Evolutionary conservation across 2,329 filamentous ascomycete genomes (phyloP).

Genomic region (Apiospora pterosperma): DNA sequence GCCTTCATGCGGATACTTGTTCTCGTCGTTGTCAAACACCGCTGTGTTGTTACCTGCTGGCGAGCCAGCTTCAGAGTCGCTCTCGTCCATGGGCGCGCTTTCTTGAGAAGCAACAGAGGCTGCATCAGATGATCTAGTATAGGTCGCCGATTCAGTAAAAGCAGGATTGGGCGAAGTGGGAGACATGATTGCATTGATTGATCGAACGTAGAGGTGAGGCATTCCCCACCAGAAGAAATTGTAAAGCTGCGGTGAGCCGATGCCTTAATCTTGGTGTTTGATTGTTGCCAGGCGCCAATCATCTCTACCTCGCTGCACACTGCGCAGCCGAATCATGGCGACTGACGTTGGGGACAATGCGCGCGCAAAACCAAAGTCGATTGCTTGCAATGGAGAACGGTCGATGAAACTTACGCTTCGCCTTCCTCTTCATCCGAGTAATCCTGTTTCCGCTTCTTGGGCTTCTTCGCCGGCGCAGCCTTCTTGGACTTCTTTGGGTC

Average conservation of each 20-base stretch:
- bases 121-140: slow-evolving; percentile 62
- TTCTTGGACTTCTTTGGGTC: slow-evolving; percentile 33
- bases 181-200: neutral
- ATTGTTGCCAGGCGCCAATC: neutral
- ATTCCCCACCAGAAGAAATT: neutral
- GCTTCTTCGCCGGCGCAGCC: slow-evolving; percentile 39
- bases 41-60: slow-evolving; percentile 34
- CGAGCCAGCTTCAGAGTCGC: slow-evolving; percentile 70
- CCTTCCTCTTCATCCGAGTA: slow-evolving; percentile 74
- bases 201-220: neutral
- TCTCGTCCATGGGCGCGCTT: slow-evolving; percentile 88
- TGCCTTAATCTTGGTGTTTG: neutral
- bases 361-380: neutral
- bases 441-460: slow-evolving; percentile 49
- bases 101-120: slow-evolving; percentile 71
- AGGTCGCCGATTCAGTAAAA: slow-evolving; percentile 11
- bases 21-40: slow-evolving; percentile 43
- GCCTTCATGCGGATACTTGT: slow-evolving; percentile 82
- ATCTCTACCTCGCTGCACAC: neutral
- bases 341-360: neutral
- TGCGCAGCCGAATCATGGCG: neutral
- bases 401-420: slow-evolving; percentile 65
- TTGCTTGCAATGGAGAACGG: neutral
- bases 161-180: neutral
- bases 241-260: neutral